These are phyloP conservation scores for Scopulariopsis brevicaulis DNA, from an alignment of 2,329 filamentous ascomycete genomes.

Conservation along the genomic window DNA sequence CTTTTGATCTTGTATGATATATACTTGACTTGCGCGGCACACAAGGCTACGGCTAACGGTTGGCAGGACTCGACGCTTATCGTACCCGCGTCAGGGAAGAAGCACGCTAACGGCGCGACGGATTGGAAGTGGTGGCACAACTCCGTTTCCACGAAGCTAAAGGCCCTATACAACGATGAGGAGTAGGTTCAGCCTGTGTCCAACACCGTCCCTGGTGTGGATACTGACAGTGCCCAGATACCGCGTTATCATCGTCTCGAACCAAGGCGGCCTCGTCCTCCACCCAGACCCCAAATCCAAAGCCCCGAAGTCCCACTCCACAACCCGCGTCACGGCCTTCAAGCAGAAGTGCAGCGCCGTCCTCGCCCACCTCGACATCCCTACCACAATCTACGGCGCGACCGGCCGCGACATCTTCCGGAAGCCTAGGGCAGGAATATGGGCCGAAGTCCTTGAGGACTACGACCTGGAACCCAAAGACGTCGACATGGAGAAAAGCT, in stretches of 20 bases:
- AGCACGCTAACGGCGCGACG: conserved; percentile 53
- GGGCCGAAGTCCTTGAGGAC: conserved; percentile 52
- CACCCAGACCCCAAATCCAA: conserved; percentile 60
- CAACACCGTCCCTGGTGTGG: background rate
- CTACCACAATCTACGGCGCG: conserved; percentile 74
- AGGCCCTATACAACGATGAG: conserved; percentile 52
- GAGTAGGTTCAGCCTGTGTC: conserved; percentile 34
- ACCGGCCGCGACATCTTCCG: conserved; percentile 72
- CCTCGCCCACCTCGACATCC: conserved; percentile 61
- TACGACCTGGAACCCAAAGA: conserved; percentile 42
- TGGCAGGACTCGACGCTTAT: conserved; percentile 74
- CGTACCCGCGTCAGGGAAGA: conserved; percentile 66
- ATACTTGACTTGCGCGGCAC: background rate
- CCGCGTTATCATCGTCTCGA: conserved; percentile 70
- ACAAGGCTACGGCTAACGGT: background rate
- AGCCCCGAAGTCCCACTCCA: conserved; percentile 41
- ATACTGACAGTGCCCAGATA: conserved; percentile 37
- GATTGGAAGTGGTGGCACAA: conserved; percentile 96
- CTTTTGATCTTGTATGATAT: conserved; percentile 53
- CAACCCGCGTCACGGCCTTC: conserved; percentile 64
- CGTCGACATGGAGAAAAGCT: conserved; percentile 58
- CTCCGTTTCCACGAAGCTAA: conserved; percentile 55
- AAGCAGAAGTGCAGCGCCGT: conserved; percentile 68
- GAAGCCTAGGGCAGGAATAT: conserved; percentile 86
- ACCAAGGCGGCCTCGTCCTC: conserved; percentile 75